Percentiles rank a stretch among this genome's conserved stretches.
Evolutionary conservation across 495 filamentous ascomycete species (phyloP).

Genomic region (Achaetomiella virescens): DNA sequence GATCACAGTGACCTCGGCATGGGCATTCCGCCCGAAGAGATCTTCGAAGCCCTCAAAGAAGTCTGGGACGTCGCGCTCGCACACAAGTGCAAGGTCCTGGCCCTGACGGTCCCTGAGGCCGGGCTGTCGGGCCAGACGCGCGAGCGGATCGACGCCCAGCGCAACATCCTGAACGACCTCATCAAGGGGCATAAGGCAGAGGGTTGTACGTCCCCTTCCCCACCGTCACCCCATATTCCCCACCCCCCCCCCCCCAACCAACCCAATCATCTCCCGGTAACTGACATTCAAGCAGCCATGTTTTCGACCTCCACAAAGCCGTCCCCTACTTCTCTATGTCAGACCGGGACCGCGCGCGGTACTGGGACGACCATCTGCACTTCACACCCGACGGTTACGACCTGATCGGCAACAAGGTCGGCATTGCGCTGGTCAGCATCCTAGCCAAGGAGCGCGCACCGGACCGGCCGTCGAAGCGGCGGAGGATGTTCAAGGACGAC

Average conservation of each 20-base stretch:
- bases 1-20: slow-evolving; percentile 40
- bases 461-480: slow-evolving; percentile 20
- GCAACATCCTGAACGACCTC: slow-evolving; percentile 45
- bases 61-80: slow-evolving; percentile 44
- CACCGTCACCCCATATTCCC: not conserved
- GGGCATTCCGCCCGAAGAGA: slow-evolving; percentile 25
- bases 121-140: slow-evolving; percentile 16
- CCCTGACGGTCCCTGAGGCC: slow-evolving; percentile 55
- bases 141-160: slow-evolving; percentile 28
- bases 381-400: slow-evolving; percentile 54
- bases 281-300: slow-evolving; percentile 30
- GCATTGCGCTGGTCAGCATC: slow-evolving; percentile 38
- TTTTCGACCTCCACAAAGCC: slow-evolving; percentile 47
- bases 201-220: slow-evolving; percentile 38
- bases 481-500: slow-evolving; percentile 30
- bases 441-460: slow-evolving; percentile 31
- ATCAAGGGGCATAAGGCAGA: slow-evolving; percentile 43
- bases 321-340: slow-evolving; percentile 49
- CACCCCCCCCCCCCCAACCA: not conserved
- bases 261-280: not conserved
- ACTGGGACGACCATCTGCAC: slow-evolving; percentile 60
- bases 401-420: slow-evolving; percentile 50
- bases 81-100: slow-evolving; percentile 47
- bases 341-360: slow-evolving; percentile 34
- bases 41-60: slow-evolving; percentile 36